A percentile compares a stretch with the other conserved stretches of the same genome.
Evolutionary conservation across 1,139 yeast species (phyloP).

Genomic region (Scheffersomyces titani): DNA sequence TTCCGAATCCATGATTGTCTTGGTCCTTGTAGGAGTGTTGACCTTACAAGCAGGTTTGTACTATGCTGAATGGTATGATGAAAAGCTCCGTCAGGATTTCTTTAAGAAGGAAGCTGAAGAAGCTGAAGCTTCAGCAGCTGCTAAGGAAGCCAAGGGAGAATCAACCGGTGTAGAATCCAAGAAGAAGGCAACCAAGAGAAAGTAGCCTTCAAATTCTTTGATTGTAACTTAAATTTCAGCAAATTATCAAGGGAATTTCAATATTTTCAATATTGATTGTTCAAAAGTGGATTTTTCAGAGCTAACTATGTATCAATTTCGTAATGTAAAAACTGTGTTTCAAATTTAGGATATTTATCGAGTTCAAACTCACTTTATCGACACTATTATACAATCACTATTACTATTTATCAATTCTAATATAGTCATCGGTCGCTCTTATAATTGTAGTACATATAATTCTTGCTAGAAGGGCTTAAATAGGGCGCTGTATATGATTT

Average conservation of each 20-base stretch:
- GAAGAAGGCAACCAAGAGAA: slow-evolving; percentile 15
- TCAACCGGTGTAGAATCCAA: slow-evolving; percentile 13
- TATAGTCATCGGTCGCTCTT: not conserved
- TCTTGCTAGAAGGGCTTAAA: not conserved
- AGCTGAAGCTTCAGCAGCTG: slow-evolving; percentile 17
- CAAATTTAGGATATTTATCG: not conserved
- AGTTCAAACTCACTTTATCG: not conserved
- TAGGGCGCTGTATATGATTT: not conserved
- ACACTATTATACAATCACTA: not conserved
- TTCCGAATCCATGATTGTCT: slow-evolving; percentile 72
- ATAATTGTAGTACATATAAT: not conserved
- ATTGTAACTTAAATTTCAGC: not conserved
- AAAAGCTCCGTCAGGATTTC: slow-evolving; percentile 54
- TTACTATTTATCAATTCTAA: no score
- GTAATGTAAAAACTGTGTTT: not conserved
- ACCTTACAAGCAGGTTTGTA: slow-evolving; percentile 86
- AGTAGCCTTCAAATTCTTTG: not conserved
- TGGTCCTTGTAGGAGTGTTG: slow-evolving; percentile 74
- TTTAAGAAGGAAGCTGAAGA: slow-evolving; percentile 42
- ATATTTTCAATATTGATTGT: not conserved
- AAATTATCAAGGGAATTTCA: no score
- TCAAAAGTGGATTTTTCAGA: not conserved
- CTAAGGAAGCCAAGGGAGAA: slow-evolving; percentile 7
- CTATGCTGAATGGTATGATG: slow-evolving; percentile 81
- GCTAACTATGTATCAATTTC: not conserved